Evolutionary conservation across 495 filamentous ascomycete species (phyloP), one percentile per base, ranked within the genome.

Genomic region (Hyaloscypha finlandica): DNA sequence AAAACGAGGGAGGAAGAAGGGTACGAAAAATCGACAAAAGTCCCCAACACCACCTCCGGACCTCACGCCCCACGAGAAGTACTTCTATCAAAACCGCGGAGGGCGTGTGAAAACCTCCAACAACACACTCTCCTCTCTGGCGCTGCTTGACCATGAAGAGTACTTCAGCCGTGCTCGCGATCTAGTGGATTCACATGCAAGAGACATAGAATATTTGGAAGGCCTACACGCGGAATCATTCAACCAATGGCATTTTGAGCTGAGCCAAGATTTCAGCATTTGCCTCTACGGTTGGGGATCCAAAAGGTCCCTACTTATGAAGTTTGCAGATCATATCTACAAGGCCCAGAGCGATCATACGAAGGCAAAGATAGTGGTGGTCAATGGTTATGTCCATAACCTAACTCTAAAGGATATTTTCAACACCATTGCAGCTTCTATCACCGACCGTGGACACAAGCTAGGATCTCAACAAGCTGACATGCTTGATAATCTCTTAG

Each of bases 271-370:
- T 52, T 98, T 97, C 81, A 96, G 90, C 74, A 83, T 97, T 64
- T 95, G 96, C 71, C 78, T 97, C 3, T 97, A 94, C 74, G 95
- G 95, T 33, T 97, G 92, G 70, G 95, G 95, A 6, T 94, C 91
- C 48, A 99, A 98, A 73, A 83, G 91, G 14, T 79, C 80, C 14
- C 87, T 98, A 0, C 81, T 94, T 16, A 85, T 90, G 67, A 79
- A 86, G 33, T 97, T 96, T 73, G 93, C 93, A 1, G 84, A 87
- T 54, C 85, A 93, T 78, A 73, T 92, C 35, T 89, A 92, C 72
- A 59, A 68, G 66, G 48, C 68, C 6, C 70, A 71, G 59, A 33
- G 12, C 1, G 42, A 63, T 59, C 52, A 74, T 25, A 63, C 72
- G 29, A 74, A 77, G 2, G 81, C 85, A 14, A 86, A 85, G 61